phyloP scores from a whole-genome alignment of 169 alveolate species.

The Cryptosporidium muris region DNA sequence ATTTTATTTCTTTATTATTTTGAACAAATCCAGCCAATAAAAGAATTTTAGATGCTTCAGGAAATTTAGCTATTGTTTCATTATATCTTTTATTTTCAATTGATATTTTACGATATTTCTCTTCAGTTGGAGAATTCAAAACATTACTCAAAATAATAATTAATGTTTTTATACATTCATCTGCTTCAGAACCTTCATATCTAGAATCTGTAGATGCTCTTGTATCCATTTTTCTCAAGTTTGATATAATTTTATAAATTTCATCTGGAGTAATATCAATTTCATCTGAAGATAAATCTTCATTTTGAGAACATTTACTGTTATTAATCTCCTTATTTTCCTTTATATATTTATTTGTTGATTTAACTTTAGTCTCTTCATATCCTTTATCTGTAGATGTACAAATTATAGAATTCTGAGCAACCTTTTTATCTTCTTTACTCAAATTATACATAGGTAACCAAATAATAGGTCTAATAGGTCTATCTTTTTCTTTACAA shows the following conservation, averaged over 20 bases:
- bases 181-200: neutral
- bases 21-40: conserved; percentile 45
- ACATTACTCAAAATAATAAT: conserved; percentile 19
- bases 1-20: conserved; percentile 23
- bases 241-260: no score
- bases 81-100: conserved; percentile 34
- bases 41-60: conserved; percentile 35
- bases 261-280: no score
- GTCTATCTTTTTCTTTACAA: conserved; percentile 23
- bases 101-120: conserved; percentile 6
- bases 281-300: no score
- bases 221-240: neutral
- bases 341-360: neutral
- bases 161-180: conserved; percentile 36
- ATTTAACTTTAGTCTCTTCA: neutral
- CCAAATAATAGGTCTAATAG: conserved; percentile 27
- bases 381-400: neutral
- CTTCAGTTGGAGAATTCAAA: conserved; percentile 33
- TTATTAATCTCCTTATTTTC: neutral
- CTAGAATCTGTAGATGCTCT: neutral
- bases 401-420: no score
- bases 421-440: neutral
- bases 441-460: conserved; percentile 15
- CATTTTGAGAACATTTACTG: neutral
- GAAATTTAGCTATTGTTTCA: conserved; percentile 19